These are phyloP conservation scores for peach (Prunus persica) DNA, from an alignment of 306 rosid species.

Conservation along the genomic window Prunus_persica_NCBIv2 NC_034013.1:15061501-15062000, in stretches of 20 bases:
- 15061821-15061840: background rate
- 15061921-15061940: background rate
- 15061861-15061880: background rate
- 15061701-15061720: slow-evolving; percentile 11
- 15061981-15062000: background rate
- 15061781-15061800: slow-evolving; percentile 3
- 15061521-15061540: slow-evolving; percentile 1
- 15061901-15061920: background rate
- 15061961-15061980: background rate
- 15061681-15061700: background rate
- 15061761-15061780: slow-evolving; percentile 1
- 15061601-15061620: slow-evolving; percentile 2
- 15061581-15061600: background rate
- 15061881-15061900: slow-evolving; percentile 10
- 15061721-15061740: background rate
- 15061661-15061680: background rate
- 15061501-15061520: background rate
- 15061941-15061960: slow-evolving; percentile 4
- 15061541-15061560: slow-evolving; percentile 4
- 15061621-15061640: slow-evolving; percentile 1
- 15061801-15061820: slow-evolving; percentile 1
- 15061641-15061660: background rate
- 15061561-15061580: slow-evolving; percentile 17
- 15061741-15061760: slow-evolving; percentile 1
- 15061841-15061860: background rate